Evolutionary conservation across 2,329 filamentous ascomycete species (phyloP), one percentile per base, ranked within the genome.

Genomic region (Colletotrichum destructivum): DNA sequence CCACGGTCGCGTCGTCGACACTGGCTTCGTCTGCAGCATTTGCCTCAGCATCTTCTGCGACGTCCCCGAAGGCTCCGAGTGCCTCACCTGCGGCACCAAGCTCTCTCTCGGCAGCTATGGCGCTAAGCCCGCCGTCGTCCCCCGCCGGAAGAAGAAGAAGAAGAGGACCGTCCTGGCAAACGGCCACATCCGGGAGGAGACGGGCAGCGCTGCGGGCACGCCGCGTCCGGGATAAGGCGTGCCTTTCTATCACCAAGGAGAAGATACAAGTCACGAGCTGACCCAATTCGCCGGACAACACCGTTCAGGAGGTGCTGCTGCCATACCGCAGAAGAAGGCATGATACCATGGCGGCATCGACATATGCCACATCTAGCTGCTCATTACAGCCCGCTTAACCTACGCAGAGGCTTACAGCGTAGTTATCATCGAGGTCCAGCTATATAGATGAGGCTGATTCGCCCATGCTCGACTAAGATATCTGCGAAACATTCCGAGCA

Each of bases 11-110:
- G 94, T 98, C 23, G 92, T 99, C 54, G 94, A 98, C 82, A 90
- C 95, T 1, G 96, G 95, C 11, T 99, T 94, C 80, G 96, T 99
- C 47, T 99, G 96, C 85, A 97, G 94, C 73, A 95, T 99, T 76
- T 99, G 96, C 79, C 86, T 99, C 55, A 97, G 94, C 81, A 99
- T 97, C 77, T 98, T 97, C 80, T 98, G 95, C 83, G 86, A 89
- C 76, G 81, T 88, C 1, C 89, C 88, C 1, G 81, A 82, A 3
- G 88, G 89, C 62, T 90, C 89, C 2, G 89, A 92, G 74, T 98
- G 95, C 80, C 84, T 96, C 74, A 97, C 94, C 0, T 98, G 95
- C 80, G 94, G 93, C 2, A 96, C 93, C 3, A 89, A 90, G 77
- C 85, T 98, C 40, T 87, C 90, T n/a, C 83, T 95, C n/a, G 92